A percentile compares a stretch with the other conserved stretches of the same genome.
Conservation (phyloP, 352 stramenopile genomes). For the Globisporangium parvum region DNA sequence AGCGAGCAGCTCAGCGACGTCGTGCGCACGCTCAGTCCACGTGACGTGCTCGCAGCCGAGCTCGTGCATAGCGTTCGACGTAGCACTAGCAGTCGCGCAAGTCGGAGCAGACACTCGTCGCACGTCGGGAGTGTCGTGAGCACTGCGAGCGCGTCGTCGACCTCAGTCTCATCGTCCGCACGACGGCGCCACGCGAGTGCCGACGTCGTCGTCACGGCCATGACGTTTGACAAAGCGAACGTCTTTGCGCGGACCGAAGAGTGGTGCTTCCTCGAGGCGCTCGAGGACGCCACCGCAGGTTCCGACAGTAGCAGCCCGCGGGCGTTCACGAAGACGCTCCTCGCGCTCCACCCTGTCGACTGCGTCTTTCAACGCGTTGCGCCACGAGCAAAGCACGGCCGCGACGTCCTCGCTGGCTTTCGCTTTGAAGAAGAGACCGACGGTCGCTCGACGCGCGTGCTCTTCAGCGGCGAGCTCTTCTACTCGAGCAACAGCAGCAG, state of each 20-base stretch:
- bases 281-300: constrained; percentile 1
- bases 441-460: constrained; percentile 25
- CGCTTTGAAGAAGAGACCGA: constrained; percentile 32
- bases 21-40: constrained; percentile 4
- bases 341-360: constrained; percentile 18
- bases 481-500: constrained; percentile 6
- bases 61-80: constrained; percentile 2
- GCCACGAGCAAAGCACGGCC: constrained; percentile 17
- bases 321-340: constrained; percentile 27
- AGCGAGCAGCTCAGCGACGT: constrained; percentile 12
- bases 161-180: constrained; percentile 1
- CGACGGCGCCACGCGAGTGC: constrained; percentile 16
- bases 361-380: constrained; percentile 10
- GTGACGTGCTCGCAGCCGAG: constrained; percentile 4
- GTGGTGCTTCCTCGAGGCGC: constrained; percentile 37
- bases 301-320: not conserved
- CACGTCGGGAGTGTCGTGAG: not conserved
- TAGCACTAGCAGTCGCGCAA: not conserved
- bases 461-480: constrained; percentile 33
- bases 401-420: constrained; percentile 39
- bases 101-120: not conserved
- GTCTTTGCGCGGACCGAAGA: constrained; percentile 32
- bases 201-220: constrained; percentile 29
- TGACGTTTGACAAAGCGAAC: constrained; percentile 28
- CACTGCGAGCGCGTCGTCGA: not conserved